Percentiles rank a stretch among this genome's conserved stretches.
Evolutionary conservation across 805 yeast species (phyloP).

Genomic region (Cyberlindnera sargentensis): DNA sequence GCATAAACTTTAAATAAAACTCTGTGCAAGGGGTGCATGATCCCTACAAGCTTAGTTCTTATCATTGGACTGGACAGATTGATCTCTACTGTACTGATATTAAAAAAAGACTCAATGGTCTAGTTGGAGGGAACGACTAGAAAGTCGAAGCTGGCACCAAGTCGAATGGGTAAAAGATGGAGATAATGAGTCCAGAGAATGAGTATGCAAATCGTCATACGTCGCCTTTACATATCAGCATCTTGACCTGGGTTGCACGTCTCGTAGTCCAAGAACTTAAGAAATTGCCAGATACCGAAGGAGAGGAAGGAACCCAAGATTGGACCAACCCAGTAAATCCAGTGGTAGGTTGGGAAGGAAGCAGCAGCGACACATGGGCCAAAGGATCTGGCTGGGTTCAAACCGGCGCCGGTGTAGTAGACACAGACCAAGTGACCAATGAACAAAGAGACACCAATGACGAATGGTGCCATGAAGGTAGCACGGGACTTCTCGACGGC

Average conservation of each 20-base stretch:
- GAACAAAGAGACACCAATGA: conserved; percentile 76
- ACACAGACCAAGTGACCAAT: conserved; percentile 77
- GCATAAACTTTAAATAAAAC: no score
- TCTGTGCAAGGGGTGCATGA: no score
- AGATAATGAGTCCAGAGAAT: no score
- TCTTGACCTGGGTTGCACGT: conserved; percentile 67
- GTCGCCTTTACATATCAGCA: conserved; percentile 31
- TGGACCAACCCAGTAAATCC: conserved; percentile 95
- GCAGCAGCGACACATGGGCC: conserved; percentile 75
- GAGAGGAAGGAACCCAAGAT: conserved; percentile 63
- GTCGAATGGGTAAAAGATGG: no score
- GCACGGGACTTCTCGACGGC: conserved; percentile 80
- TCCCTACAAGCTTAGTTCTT: no score
- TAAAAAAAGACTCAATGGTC: no score
- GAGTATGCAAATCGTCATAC: no score
- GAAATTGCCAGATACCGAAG: conserved; percentile 56
- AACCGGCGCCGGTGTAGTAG: conserved; percentile 84
- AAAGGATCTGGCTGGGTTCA: conserved; percentile 84
- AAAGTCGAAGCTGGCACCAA: no score
- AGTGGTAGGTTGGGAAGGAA: conserved; percentile 75
- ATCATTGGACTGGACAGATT: no score
- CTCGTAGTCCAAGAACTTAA: conserved; percentile 62
- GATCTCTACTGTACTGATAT: no score
- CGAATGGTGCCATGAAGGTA: conserved; percentile 74
- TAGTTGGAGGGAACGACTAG: no score